Evolutionary conservation across 2,329 filamentous ascomycete species (phyloP).

Genomic region (Cytospora chrysosperma): DNA sequence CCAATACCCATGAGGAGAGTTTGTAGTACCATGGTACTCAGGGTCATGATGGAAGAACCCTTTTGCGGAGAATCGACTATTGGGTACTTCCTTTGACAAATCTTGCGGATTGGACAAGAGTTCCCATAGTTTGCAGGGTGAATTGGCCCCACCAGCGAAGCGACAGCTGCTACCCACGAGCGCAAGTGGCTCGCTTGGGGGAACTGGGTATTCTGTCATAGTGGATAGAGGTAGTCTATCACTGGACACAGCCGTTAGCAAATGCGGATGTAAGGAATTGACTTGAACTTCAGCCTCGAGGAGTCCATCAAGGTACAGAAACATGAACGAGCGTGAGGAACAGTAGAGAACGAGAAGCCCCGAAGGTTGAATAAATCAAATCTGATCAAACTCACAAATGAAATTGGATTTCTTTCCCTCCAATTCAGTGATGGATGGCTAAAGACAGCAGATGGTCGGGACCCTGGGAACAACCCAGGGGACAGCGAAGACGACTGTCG

Average conservation of each 20-base stretch:
- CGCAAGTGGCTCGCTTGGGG: slow-evolving; percentile 30
- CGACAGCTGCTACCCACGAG: slow-evolving; percentile 34
- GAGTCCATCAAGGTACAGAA: neutral
- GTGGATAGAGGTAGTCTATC: neutral
- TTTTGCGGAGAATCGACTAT: slow-evolving; percentile 31
- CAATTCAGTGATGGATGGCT: too few relatives aligned
- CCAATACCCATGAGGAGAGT: slow-evolving; percentile 35
- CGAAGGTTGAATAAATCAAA: too few relatives aligned
- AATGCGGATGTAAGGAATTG: neutral
- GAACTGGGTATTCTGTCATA: slow-evolving; percentile 21
- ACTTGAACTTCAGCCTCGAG: neutral
- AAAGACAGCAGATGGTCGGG: too few relatives aligned
- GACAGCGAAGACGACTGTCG: too few relatives aligned
- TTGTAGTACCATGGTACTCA: slow-evolving; percentile 36
- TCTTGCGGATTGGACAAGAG: slow-evolving; percentile 32
- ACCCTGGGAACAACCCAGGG: too few relatives aligned
- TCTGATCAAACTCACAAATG: too few relatives aligned
- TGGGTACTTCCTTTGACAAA: slow-evolving; percentile 30
- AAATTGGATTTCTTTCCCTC: too few relatives aligned
- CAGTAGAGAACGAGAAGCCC: neutral
- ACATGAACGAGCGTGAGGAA: neutral
- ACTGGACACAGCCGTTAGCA: neutral
- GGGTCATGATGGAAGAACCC: slow-evolving; percentile 35
- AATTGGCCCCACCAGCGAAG: slow-evolving; percentile 34
- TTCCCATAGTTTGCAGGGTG: slow-evolving; percentile 35